Conservation (phyloP, 1,284 basidiomycete genomes). For the Cryptococcus sp. region DNA sequence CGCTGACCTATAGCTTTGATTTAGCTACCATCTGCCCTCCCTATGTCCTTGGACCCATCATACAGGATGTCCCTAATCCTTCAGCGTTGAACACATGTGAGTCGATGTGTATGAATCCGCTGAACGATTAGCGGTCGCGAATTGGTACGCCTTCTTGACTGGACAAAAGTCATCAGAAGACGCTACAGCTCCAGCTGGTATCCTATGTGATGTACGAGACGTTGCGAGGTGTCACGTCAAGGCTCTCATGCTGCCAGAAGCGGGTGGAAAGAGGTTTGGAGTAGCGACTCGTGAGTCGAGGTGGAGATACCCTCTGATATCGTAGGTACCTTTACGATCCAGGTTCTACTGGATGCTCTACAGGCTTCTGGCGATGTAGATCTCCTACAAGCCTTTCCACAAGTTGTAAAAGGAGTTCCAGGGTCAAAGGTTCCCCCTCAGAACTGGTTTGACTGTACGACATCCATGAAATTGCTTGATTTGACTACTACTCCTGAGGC, state of each 20-base stretch:
- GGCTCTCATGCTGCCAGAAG: slow-evolving; percentile 14
- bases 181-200: slow-evolving; percentile 18
- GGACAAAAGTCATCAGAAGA: slow-evolving; percentile 23
- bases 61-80: slow-evolving; percentile 15
- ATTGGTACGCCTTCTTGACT: slow-evolving; percentile 20
- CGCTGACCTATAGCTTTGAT: slow-evolving; percentile 12
- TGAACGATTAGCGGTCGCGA: slow-evolving; percentile 13
- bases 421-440: slow-evolving; percentile 13
- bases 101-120: not conserved
- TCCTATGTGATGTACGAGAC: slow-evolving; percentile 24
- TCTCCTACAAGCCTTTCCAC: slow-evolving; percentile 13
- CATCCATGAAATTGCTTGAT: slow-evolving; percentile 8
- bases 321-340: slow-evolving; percentile 19
- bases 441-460: slow-evolving; percentile 23
- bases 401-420: slow-evolving; percentile 7
- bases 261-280: slow-evolving; percentile 19
- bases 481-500: slow-evolving; percentile 10
- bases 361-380: not conserved
- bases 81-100: slow-evolving; percentile 21
- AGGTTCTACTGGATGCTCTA: slow-evolving; percentile 18
- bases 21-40: slow-evolving; percentile 24
- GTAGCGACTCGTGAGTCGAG: slow-evolving; percentile 15
- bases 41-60: slow-evolving; percentile 25
- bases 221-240: slow-evolving; percentile 19
- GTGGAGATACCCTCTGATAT: not conserved